Evolutionary conservation across 768 basidiomycete genomes (phyloP), one percentile per base, ranked within the genome.

Genomic region (Mycena galericulata): DNA sequence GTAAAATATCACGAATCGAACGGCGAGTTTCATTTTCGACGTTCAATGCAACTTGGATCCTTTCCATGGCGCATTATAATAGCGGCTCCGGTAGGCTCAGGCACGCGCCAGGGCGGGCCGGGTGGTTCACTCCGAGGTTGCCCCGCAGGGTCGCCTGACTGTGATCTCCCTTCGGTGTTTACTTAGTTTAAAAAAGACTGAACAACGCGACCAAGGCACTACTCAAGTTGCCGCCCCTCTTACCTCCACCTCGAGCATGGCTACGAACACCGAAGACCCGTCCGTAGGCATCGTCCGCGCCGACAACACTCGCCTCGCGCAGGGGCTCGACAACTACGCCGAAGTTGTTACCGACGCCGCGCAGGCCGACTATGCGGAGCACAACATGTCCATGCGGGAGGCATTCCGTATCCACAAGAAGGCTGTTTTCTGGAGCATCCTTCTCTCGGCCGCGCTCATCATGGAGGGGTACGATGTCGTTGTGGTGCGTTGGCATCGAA

Each of bases 221-320:
- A n/a, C n/a, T n/a, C n/a, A n/a, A n/a, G 43, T 32, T 45, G 59
- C 22, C 59, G 47, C n/a, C 29, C 20, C 54, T 38, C 10, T 47
- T 11, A n/a, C 18, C 9, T 20, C 26, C 36, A n/a, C 26, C 12
- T 43, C 45, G 56, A 45, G 24, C 11, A 86, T 45, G 86, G 87
- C 66, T 89, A 68, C 34, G 80, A 77, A 6, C 83, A 4, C 40
- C 24, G 69, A 70, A 62, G 64, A 70, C 55, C 45, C 53, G 41
- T 18, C 69, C 30, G 32, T 83, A n/a, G 81, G 79, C 24, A 77
- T 81, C 76, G 85, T 88, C 50, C 85, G 86, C 72, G 29, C 70
- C 7, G 63, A 73, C 61, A 71, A 74, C 67, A 38, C 51, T 24
- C 38, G 59, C 26, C 57, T 72, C 38, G 61, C 62, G 40, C 57